A percentile compares a stretch with the other conserved stretches of the same genome.
phyloP scores from a whole-genome alignment of 148 eudicot species.

The Amaranthus cruentus region DNA sequence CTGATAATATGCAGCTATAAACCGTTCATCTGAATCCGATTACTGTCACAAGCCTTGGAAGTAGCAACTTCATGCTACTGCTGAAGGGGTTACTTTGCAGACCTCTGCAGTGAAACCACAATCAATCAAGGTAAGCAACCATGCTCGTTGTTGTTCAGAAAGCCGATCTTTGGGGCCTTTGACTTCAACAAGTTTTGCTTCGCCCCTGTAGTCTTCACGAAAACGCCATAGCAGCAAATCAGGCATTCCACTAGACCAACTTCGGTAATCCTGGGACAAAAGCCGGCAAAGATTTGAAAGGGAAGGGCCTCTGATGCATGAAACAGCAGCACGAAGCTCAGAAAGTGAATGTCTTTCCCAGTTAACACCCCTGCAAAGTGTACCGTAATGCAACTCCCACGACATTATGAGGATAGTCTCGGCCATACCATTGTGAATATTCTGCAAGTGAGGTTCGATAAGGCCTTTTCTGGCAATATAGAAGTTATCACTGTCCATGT shows the following conservation, averaged over 20 bases:
- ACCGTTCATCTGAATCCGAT: too few relatives aligned
- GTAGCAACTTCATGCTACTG: constrained; percentile 16
- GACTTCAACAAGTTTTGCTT: constrained; percentile 96
- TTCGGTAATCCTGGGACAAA: constrained; percentile 77
- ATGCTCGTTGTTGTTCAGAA: constrained; percentile 92
- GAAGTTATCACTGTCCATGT: constrained; percentile 69
- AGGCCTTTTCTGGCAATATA: constrained; percentile 47
- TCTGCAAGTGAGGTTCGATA: constrained; percentile 56
- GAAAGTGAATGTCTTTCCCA: constrained; percentile 73
- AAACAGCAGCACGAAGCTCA: constrained; percentile 76
- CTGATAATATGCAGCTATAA: too few relatives aligned
- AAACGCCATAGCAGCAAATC: constrained; percentile 87
- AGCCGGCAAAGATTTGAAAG: constrained; percentile 70
- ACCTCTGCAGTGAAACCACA: constrained; percentile 73
- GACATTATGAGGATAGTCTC: constrained; percentile 73
- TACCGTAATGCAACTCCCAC: constrained; percentile 77
- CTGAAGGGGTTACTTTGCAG: constrained; percentile 64
- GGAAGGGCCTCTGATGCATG: constrained; percentile 76
- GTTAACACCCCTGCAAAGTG: constrained; percentile 76
- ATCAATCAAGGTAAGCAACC: constrained; percentile 85
- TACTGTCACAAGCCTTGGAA: not conserved
- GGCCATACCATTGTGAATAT: constrained; percentile 62
- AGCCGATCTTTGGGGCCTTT: constrained; percentile 91
- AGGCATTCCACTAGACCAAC: constrained; percentile 97
- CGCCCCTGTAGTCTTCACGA: constrained; percentile 64